A percentile compares a stretch with the other conserved stretches of the same genome.
These are phyloP conservation scores for Phyllosticta paracitricarpa DNA, from an alignment of 2,329 filamentous ascomycete species.

Conservation along the genomic window DNA sequence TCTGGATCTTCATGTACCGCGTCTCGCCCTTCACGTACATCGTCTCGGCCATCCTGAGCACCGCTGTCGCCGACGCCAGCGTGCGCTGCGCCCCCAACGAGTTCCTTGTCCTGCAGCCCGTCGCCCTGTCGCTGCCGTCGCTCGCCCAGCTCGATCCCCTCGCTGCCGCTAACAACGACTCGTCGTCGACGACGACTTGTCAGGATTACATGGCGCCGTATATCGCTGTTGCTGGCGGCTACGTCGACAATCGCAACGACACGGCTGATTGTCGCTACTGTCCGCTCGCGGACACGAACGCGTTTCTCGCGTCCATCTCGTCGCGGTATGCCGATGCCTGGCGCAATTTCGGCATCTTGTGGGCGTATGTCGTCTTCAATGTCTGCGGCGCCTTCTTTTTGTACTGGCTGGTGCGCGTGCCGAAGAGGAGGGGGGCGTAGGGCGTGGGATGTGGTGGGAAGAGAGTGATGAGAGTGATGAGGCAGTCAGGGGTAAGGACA, in stretches of 20 bases:
- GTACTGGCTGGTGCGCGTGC: slow-evolving; percentile 41
- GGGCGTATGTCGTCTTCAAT: slow-evolving; percentile 39
- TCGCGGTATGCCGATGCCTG: slow-evolving; percentile 31
- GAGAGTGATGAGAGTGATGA: not conserved
- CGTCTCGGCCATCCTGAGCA: slow-evolving; percentile 60
- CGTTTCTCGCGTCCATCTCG: slow-evolving; percentile 26
- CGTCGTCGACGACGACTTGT: slow-evolving; percentile 40
- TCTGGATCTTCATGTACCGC: slow-evolving; percentile 81
- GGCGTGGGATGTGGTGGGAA: not conserved
- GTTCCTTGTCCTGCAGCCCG: slow-evolving; percentile 55
- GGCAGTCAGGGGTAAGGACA: not conserved
- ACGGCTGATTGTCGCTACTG: slow-evolving; percentile 27
- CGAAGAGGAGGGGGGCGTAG: slow-evolving; percentile 26
- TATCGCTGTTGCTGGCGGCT: slow-evolving; percentile 29
- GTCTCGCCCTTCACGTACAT: slow-evolving; percentile 77
- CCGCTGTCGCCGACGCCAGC: slow-evolving; percentile 55
- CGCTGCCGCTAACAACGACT: not conserved
- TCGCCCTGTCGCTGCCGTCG: slow-evolving; percentile 13
- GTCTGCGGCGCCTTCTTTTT: slow-evolving; percentile 32
- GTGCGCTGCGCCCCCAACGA: slow-evolving; percentile 63
- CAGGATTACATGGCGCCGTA: slow-evolving; percentile 46
- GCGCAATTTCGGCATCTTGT: slow-evolving; percentile 41
- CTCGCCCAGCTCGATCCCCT: slow-evolving; percentile 23
- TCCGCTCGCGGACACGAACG: slow-evolving; percentile 24
- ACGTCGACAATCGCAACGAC: slow-evolving; percentile 23